Conservation (phyloP, 208 protist genomes). For the Histomonas meleagridis region DNA sequence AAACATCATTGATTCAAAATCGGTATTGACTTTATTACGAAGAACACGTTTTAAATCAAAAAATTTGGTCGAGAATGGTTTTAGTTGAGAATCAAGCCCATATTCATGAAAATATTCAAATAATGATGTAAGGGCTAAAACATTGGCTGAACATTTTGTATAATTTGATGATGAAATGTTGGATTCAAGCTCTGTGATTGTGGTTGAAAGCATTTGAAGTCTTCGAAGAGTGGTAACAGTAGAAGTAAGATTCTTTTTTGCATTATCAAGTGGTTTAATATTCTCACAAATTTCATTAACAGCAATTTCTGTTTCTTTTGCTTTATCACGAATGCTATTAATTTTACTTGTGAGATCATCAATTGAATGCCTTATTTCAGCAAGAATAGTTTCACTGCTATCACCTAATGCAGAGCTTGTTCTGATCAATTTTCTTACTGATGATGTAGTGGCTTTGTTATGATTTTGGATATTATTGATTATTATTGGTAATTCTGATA, state of each 20-base stretch:
- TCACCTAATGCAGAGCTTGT: neutral
- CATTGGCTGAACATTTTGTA: neutral
- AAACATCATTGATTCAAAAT: neutral
- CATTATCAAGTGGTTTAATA: conserved; percentile 2
- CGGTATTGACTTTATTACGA: conserved; percentile 26
- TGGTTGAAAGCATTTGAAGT: conserved; percentile 5
- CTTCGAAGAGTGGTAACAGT: neutral
- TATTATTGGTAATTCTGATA: neutral
- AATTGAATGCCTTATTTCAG: neutral
- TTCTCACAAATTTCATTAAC: neutral
- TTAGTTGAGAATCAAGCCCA: neutral
- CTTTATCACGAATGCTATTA: neutral
- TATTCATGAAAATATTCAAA: conserved; percentile 18
- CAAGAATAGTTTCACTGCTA: neutral
- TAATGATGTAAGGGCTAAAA: neutral
- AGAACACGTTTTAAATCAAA: neutral
- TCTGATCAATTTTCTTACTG: neutral
- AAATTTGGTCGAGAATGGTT: neutral
- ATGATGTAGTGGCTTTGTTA: neutral
- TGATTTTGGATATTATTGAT: neutral
- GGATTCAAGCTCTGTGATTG: neutral
- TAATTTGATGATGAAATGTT: neutral
- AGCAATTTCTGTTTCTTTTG: neutral
- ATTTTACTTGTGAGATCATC: neutral
- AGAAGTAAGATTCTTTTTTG: neutral